Evolutionary conservation across 345 rosid genomes (phyloP), one percentile per base, ranked within the genome.

Genomic region (Salix viminalis): DNA sequence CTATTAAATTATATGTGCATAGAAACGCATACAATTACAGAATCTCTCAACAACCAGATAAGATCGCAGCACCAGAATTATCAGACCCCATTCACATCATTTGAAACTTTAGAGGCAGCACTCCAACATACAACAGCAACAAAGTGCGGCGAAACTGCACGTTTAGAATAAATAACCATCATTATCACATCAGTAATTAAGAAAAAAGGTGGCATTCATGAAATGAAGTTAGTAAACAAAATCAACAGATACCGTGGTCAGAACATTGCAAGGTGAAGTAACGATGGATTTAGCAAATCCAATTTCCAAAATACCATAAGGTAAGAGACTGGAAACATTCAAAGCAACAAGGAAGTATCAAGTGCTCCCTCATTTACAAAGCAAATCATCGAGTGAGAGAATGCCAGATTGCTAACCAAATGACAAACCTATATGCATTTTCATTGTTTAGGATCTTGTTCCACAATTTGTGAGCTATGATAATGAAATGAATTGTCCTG

Each of bases 71-170:
- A 48, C 75, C 68, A 61, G 56, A 70, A 54, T 67, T 52, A 76
- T 67, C 67, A 76, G 75, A 71, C 39, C 65, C 24, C 72, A 26
- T 56, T 28, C 4, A 61, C 71, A 46, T 21, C 30, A 41, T 18
- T 42, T 39, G 23, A 23, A 73, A 54, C 68, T 64, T 65, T 67
- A 78, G 83, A 74, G 79, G 87, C 86, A 85, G 84, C 88, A 79
- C 71, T 83, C 86, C 86, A 80, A 36, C 82, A 87, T 30, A 60
- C 85, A 89, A 73, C 89, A 86, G 84, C 86, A 80, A 79, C 84
- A 75, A 75, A 81, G 83, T 2, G 83, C 79, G n/a, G 91, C 76
- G 56, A 82, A 75, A 56, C 83, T 79, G 74, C 70, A 79, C 26
- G 65, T 44, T 15, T 16, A 69, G 42, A 76, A 28, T 11, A 65